Conservation (phyloP, 306 rosid genomes). For the Delonix regia region DNA sequence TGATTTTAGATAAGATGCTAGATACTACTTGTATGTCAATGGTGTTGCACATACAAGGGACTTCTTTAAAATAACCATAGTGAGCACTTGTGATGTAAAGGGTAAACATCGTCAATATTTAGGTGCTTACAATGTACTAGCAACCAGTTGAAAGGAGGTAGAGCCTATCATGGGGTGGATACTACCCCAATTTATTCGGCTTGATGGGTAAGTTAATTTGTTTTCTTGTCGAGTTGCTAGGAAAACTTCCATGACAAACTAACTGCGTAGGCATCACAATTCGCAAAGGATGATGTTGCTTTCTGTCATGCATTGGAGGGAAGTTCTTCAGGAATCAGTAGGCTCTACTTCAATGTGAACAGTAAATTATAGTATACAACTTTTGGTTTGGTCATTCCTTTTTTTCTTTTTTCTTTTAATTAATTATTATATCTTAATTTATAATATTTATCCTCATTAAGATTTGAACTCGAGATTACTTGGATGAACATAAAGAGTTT, state of each 20-base stretch:
- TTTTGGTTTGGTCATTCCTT: slow-evolving; percentile 23
- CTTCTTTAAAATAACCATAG: no score
- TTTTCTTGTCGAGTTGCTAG: not conserved
- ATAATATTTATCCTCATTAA: no score
- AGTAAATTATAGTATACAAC: slow-evolving; percentile 28
- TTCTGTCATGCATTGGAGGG: not conserved
- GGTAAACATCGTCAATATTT: no score
- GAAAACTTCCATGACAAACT: not conserved
- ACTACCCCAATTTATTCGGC: not conserved
- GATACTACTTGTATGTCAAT: not conserved
- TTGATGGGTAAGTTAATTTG: not conserved
- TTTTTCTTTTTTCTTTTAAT: no score
- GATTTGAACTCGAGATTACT: no score
- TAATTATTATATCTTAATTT: no score
- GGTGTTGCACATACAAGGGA: no score
- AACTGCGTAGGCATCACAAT: not conserved
- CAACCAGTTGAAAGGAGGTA: no score
- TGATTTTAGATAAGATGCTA: not conserved
- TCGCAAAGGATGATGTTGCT: not conserved
- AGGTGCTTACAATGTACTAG: not conserved
- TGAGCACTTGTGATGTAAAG: not conserved
- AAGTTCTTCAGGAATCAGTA: not conserved
- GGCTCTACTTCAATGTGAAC: slow-evolving; percentile 33
- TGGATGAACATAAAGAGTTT: no score
- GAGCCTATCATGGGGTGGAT: not conserved